These are phyloP conservation scores for Ophiostoma ips DNA, from an alignment of 2,329 filamentous ascomycete genomes.

Conservation along the genomic window DNA sequence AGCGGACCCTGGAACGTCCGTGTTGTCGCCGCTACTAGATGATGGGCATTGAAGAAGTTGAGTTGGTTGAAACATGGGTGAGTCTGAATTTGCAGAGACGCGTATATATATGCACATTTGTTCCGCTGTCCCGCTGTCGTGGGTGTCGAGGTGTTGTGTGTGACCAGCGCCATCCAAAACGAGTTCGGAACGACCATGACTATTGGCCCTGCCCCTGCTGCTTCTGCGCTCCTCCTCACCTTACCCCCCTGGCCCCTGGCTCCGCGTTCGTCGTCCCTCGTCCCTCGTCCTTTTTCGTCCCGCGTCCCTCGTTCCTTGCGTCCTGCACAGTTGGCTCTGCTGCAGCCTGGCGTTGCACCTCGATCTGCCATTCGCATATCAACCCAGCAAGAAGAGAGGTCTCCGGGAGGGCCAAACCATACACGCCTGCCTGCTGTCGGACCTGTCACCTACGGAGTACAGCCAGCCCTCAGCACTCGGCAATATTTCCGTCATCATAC, in stretches of 20 bases:
- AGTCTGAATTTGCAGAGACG: background rate
- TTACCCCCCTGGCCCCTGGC: too few relatives aligned
- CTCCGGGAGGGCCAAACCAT: too few relatives aligned
- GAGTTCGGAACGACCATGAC: background rate
- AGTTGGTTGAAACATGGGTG: constrained; percentile 13
- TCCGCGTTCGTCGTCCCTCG: too few relatives aligned
- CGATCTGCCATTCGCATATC: too few relatives aligned
- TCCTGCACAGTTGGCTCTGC: too few relatives aligned
- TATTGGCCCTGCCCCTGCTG: background rate
- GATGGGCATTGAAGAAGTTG: constrained; percentile 9
- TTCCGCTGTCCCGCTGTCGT: constrained; percentile 8
- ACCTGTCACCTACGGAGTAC: too few relatives aligned
- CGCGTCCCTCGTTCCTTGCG: too few relatives aligned
- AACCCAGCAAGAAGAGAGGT: too few relatives aligned
- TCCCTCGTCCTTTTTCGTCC: too few relatives aligned
- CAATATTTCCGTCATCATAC: background rate
- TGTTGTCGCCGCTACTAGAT: constrained; percentile 3
- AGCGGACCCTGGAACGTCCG: background rate
- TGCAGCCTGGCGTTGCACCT: too few relatives aligned
- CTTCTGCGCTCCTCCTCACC: background rate
- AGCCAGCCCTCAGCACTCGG: background rate
- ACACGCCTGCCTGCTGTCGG: too few relatives aligned
- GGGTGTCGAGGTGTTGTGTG: constrained; percentile 11
- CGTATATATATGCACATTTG: background rate
- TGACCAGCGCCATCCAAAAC: background rate